Percentiles rank a stretch among this genome's conserved stretches.
phyloP scores from a whole-genome alignment of 805 yeast species.

The Yarrowia sp. region DNA sequence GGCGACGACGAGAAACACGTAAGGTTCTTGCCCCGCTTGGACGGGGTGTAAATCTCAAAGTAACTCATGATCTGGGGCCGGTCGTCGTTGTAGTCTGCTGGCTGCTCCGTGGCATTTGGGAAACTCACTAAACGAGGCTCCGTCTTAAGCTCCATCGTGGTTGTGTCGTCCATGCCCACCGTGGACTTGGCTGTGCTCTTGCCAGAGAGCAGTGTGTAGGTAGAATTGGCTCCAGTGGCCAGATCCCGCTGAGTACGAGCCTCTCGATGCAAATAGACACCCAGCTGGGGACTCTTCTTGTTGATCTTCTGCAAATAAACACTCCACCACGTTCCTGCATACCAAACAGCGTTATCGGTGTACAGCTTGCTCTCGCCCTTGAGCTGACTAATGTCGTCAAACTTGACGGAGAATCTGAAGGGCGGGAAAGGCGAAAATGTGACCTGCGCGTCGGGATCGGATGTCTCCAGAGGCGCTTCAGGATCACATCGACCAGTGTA shows the following conservation, averaged over 20 bases:
- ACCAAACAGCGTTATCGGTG: slow-evolving; percentile 51
- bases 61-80: slow-evolving; percentile 49
- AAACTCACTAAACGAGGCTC: slow-evolving; percentile 14
- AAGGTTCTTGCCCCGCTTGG: slow-evolving; percentile 46
- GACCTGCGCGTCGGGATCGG: slow-evolving; percentile 5
- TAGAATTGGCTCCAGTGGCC: not conserved
- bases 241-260: slow-evolving; percentile 35
- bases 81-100: slow-evolving; percentile 45
- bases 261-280: slow-evolving; percentile 54
- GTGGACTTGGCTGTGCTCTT: slow-evolving; percentile 21
- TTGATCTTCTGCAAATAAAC: slow-evolving; percentile 51
- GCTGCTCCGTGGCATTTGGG: slow-evolving; percentile 13
- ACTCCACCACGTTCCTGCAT: slow-evolving; percentile 63
- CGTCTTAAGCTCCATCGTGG: slow-evolving; percentile 17
- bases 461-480: not conserved
- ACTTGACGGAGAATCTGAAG: slow-evolving; percentile 53
- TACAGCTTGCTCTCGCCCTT: slow-evolving; percentile 49
- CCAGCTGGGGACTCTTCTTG: slow-evolving; percentile 50
- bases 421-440: slow-evolving; percentile 48
- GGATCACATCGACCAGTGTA: slow-evolving; percentile 1
- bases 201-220: not conserved
- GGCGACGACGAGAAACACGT: slow-evolving; percentile 59
- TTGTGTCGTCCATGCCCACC: slow-evolving; percentile 8
- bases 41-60: slow-evolving; percentile 55
- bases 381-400: slow-evolving; percentile 48